Percentiles rank a stretch among this genome's conserved stretches.
Evolutionary conservation across 805 yeast species (phyloP).

Genomic region (Metschnikowia kofuensis): DNA sequence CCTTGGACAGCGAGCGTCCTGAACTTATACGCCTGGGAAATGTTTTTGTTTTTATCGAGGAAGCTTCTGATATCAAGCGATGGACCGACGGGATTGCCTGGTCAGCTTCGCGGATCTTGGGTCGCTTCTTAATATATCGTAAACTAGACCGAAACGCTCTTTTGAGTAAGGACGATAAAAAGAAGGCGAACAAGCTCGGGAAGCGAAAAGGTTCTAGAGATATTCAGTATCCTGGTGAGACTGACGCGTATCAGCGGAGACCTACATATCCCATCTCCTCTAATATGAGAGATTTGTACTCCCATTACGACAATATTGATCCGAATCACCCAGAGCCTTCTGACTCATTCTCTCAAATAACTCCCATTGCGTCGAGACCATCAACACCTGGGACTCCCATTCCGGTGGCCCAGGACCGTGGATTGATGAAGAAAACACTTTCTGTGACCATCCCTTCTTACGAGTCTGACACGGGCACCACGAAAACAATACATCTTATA

Average conservation of each 20-base stretch:
- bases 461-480: conserved; percentile 23
- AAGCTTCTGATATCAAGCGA: conserved; percentile 76
- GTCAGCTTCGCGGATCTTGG: conserved; percentile 88
- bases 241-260: background rate
- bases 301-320: conserved; percentile 6
- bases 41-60: conserved; percentile 83
- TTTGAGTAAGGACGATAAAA: conserved; percentile 43
- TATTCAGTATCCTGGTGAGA: background rate
- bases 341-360: background rate
- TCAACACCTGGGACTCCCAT: background rate
- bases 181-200: conserved; percentile 28
- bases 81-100: conserved; percentile 98
- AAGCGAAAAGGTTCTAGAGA: conserved; percentile 1
- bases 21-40: conserved; percentile 69
- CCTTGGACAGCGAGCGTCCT: conserved; percentile 73
- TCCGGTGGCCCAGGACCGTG: conserved; percentile 27
- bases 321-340: background rate
- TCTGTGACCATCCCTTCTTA: conserved; percentile 49
- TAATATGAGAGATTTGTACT: background rate
- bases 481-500: conserved; percentile 65
- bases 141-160: conserved; percentile 47
- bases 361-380: background rate
- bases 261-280: background rate
- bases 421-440: conserved; percentile 80
- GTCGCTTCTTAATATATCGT: conserved; percentile 79